A percentile compares a stretch with the other conserved stretches of the same genome.
These are phyloP conservation scores for Pythium oligandrum DNA, from an alignment of 352 stramenopile species.

Conservation along the genomic window DNA sequence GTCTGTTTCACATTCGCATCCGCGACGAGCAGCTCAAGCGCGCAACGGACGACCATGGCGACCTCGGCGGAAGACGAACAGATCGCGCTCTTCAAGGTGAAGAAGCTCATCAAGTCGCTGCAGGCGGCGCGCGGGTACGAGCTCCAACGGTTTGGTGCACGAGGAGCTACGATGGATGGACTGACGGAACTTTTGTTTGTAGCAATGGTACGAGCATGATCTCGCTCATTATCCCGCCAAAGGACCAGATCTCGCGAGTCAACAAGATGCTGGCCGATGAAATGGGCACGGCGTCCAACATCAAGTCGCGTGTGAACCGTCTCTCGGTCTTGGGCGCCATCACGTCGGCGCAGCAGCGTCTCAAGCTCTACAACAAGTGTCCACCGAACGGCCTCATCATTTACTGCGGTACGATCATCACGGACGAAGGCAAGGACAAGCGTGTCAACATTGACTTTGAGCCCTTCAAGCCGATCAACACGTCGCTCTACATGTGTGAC, in stretches of 20 bases:
- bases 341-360: constrained; percentile 98
- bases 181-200: constrained; percentile 3
- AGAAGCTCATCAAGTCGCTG: constrained; percentile 99
- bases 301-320: constrained; percentile 99
- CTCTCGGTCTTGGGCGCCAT: constrained; percentile 98
- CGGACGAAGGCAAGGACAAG: constrained; percentile 99
- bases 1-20: too few relatives aligned
- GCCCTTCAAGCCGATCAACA: constrained; percentile 99
- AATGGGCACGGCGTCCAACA: constrained; percentile 99
- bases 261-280: constrained; percentile 99
- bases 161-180: background rate
- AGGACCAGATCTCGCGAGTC: constrained; percentile 97
- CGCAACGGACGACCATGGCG: constrained; percentile 9
- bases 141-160: too few relatives aligned
- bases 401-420: constrained; percentile 99
- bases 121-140: constrained; percentile 70
- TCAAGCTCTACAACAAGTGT: constrained; percentile 98
- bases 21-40: too few relatives aligned
- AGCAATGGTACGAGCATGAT: constrained; percentile 99
- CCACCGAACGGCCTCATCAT: constrained; percentile 98
- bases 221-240: constrained; percentile 98
- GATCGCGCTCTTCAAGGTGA: constrained; percentile 99
- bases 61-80: constrained; percentile 78
- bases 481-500: constrained; percentile 99
- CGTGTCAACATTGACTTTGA: constrained; percentile 99